Conservation (phyloP, 352 stramenopile species). For the Globisporangium middletonii region DNA sequence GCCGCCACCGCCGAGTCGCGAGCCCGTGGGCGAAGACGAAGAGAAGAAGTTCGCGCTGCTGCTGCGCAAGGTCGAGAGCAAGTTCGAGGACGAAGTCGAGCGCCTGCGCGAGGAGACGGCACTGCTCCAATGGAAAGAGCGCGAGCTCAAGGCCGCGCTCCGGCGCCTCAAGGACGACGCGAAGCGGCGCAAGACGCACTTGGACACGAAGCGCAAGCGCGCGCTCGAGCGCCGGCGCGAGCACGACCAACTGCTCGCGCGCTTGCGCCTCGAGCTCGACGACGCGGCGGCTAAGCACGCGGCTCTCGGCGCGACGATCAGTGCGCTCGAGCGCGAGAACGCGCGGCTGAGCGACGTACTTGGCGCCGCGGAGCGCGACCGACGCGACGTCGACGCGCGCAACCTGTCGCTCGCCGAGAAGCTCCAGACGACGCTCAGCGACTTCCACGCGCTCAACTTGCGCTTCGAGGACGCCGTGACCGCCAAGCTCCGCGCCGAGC, state of each 20-base stretch:
- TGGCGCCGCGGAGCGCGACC: constrained; percentile 25
- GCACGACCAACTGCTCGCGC: constrained; percentile 41
- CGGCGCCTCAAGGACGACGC: constrained; percentile 51
- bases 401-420: constrained; percentile 49
- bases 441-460: constrained; percentile 65
- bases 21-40: constrained; percentile 19
- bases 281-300: constrained; percentile 14
- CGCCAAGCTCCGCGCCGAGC: constrained; percentile 37
- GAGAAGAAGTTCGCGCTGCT: constrained; percentile 61
- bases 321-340: constrained; percentile 20
- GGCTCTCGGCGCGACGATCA: constrained; percentile 11
- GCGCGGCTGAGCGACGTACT: constrained; percentile 16
- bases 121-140: constrained; percentile 59
- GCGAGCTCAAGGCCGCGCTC: constrained; percentile 66
- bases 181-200: constrained; percentile 55
- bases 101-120: constrained; percentile 63
- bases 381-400: constrained; percentile 35
- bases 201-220: constrained; percentile 70
- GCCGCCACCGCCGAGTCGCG: constrained; percentile 1
- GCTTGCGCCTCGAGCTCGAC: constrained; percentile 31
- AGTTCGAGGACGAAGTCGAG: constrained; percentile 76
- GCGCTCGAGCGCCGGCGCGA: constrained; percentile 55
- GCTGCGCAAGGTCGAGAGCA: constrained; percentile 70
- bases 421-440: constrained; percentile 51
- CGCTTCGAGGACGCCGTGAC: constrained; percentile 53